Conservation (phyloP, 768 basidiomycete genomes). For the Lyophyllum shimeji region DNA sequence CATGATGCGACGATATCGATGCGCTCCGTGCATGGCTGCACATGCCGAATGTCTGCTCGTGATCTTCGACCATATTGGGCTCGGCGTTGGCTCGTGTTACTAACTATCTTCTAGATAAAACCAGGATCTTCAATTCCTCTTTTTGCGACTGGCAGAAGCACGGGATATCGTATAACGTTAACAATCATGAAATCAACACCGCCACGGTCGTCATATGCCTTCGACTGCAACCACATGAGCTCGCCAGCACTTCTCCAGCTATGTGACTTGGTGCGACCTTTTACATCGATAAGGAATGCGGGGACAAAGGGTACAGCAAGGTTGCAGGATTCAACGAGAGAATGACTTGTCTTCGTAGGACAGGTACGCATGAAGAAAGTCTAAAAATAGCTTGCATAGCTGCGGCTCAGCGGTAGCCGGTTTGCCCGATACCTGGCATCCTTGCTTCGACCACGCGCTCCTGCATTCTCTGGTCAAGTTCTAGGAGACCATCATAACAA, state of each 20-base stretch:
- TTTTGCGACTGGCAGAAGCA: neutral
- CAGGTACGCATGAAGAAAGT: neutral
- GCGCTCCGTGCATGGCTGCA: too few relatives aligned
- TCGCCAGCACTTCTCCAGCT: too few relatives aligned
- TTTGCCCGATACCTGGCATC: neutral
- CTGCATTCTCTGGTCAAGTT: constrained; percentile 2
- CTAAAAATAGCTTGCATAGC: constrained; percentile 1
- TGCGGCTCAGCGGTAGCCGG: neutral
- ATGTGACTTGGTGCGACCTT: too few relatives aligned
- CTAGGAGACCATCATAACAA: neutral
- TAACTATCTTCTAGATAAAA: too few relatives aligned
- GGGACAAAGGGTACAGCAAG: neutral
- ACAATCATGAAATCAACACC: neutral
- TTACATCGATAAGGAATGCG: neutral
- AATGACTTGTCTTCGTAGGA: neutral
- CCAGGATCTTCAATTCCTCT: too few relatives aligned
- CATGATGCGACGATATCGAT: too few relatives aligned
- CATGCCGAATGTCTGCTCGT: too few relatives aligned
- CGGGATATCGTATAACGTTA: too few relatives aligned
- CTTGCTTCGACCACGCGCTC: constrained; percentile 7
- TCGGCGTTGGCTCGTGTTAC: too few relatives aligned
- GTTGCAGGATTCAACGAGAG: neutral
- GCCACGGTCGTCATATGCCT: neutral
- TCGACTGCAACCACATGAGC: neutral
- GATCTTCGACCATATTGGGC: too few relatives aligned